phyloP scores from a whole-genome alignment of 805 yeast species.

The Suhomyces xylopsoci region DNA sequence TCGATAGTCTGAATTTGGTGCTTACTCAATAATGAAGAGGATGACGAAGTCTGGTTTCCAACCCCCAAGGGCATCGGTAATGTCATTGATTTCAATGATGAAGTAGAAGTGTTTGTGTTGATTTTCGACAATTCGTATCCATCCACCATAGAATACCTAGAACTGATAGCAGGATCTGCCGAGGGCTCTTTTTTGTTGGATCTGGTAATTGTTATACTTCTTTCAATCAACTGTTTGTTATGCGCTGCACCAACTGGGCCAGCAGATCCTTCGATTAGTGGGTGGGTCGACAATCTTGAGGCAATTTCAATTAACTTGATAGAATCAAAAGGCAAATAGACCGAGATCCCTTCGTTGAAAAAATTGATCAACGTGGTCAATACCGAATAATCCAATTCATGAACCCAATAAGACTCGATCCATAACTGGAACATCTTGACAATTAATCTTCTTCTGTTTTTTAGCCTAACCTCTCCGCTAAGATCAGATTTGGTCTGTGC shows the following conservation, averaged over 20 bases:
- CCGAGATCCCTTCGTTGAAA: constrained; percentile 72
- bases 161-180: constrained; percentile 7
- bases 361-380: constrained; percentile 73
- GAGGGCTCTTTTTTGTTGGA: constrained; percentile 34
- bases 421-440: constrained; percentile 72
- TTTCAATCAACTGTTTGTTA: constrained; percentile 47
- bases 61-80: constrained; percentile 43
- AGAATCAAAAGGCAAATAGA: constrained; percentile 61
- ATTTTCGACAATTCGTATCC: constrained; percentile 55
- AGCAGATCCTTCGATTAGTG: constrained; percentile 44
- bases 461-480: constrained; percentile 35
- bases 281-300: constrained; percentile 55
- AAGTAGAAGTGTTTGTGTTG: constrained; percentile 45
- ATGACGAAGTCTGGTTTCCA: constrained; percentile 40
- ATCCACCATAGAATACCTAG: constrained; percentile 50
- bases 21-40: constrained; percentile 36
- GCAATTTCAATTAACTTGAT: constrained; percentile 60
- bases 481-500: constrained; percentile 14
- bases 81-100: constrained; percentile 39
- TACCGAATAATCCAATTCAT: constrained; percentile 53
- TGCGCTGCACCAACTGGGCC: background rate
- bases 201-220: constrained; percentile 44
- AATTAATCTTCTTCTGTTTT: constrained; percentile 63
- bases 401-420: constrained; percentile 90
- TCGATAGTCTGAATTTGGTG: constrained; percentile 46